Evolutionary conservation across 306 rosid species (phyloP), one percentile per base, ranked within the genome.

Genomic region (Rubus idaeus): DNA sequence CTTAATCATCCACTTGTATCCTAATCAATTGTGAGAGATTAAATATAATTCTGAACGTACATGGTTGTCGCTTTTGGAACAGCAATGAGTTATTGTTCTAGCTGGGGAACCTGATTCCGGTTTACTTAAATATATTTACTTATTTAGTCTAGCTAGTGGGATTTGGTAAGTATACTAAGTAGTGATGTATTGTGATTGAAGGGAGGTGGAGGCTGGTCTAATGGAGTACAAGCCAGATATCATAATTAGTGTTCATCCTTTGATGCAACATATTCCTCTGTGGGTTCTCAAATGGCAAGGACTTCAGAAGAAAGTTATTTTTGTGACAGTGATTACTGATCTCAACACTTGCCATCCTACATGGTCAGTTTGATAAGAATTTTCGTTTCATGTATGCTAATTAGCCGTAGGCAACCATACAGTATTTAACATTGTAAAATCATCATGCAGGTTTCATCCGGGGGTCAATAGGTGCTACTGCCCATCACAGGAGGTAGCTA

Each of bases 251-350:
- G 99, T 96, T 18, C 99, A 96, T 76, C 99, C 99, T 64, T 82
- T 96, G 79, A 96, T 96, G 99, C 99, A 96, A 55, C 99, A 96
- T 77, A 92, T 96, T 87, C 99, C 99, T 41, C 74, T 92, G 69
- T 92, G 99, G 99, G 99, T 96, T 75, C 91, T 96, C n/a, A 96
- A 96, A 77, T 96, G 99, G 98, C 99, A 96, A 87, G 90, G 93
- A 77, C 88, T 96, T 77, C 96, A 91, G 76, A 87, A 92, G 85
- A 96, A 91, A 84, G 99, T 96, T 68, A 52, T 92, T 40, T 96
- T 96, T 86, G 94, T 86, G 58, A 92, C 99, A 0, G 98, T 96
- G 42, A 91, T 96, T 75, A 96, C 99, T 21, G 98, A 96, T 83
- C 90, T 96, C 68, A 88, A 83, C 67, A 84, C 92, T 55, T 96